These are phyloP conservation scores for Geotrichum cucujoidarum DNA, from an alignment of 1,139 yeast genomes.

Conservation along the genomic window DNA sequence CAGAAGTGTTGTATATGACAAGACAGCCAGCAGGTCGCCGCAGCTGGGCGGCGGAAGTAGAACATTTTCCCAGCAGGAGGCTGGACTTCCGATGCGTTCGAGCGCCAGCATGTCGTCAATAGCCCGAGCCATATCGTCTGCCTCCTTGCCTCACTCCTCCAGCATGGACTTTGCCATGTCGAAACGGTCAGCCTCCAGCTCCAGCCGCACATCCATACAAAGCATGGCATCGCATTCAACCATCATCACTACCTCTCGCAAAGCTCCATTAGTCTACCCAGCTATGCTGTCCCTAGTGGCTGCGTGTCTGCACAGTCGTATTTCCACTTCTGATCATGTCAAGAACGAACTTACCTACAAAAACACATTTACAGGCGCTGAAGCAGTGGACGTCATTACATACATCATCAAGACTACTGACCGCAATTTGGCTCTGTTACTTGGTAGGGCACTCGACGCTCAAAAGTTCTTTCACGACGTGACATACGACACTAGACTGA, in stretches of 20 bases:
- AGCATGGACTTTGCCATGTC: background rate
- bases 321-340: slow-evolving; percentile 69
- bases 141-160: slow-evolving; percentile 8
- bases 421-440: slow-evolving; percentile 76
- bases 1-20: slow-evolving; percentile 10
- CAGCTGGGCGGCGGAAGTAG: no score
- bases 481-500: slow-evolving; percentile 83
- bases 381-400: slow-evolving; percentile 86
- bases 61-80: no score
- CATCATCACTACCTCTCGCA: slow-evolving; percentile 43
- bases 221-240: slow-evolving; percentile 29
- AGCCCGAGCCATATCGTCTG: background rate
- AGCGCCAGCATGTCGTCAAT: slow-evolving; percentile 1
- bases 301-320: slow-evolving; percentile 62
- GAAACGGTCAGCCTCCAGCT: slow-evolving; percentile 14
- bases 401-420: slow-evolving; percentile 84
- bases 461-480: slow-evolving; percentile 94
- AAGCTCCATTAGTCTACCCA: slow-evolving; percentile 72
- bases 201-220: slow-evolving; percentile 17
- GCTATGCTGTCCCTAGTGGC: slow-evolving; percentile 87
- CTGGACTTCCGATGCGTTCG: no score
- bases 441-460: slow-evolving; percentile 91
- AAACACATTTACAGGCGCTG: slow-evolving; percentile 90
- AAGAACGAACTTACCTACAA: slow-evolving; percentile 94
- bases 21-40: no score